Evolutionary conservation across 1,284 basidiomycete genomes (phyloP), one percentile per base, ranked within the genome.

Genomic region (Omphalotus olearius): DNA sequence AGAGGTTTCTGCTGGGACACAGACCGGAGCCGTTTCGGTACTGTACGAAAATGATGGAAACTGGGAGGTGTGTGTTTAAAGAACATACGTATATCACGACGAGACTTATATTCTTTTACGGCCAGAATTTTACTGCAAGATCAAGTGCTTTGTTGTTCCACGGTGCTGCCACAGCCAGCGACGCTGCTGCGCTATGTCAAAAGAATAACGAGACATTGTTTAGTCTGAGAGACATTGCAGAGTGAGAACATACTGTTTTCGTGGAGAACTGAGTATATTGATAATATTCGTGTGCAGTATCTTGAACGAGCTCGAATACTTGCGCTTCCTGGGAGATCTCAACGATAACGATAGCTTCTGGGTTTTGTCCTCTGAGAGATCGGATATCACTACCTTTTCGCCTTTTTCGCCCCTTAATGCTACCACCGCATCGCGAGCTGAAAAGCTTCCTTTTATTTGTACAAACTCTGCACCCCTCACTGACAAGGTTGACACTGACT

Each of bases 381-480:
- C 20, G 13, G 16, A 43, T 4, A 30, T 25, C 10, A 44, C 40
- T 9, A 35, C 16, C n/a, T 6, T 46, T 1, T 16, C 37, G 10
- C 41, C 43, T 7, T 49, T 51, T 26, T 36, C 42, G 10, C 35
- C 50, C 13, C 13, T 17, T 28, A 40, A 18, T 20, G 5, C 16
- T 13, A 2, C 1, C 26, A 20, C 37, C 18, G 7, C 5, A 9
- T 37, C 42, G 16, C 30, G 7, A 9, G 30, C 13, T 13, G 23
- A 30, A 18, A 53, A 49, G 45, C 40, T 52, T n/a, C 57, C 55
- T 6, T 59, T 60, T 33, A 36, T 60, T 5, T 60, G 59, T 47
- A 59, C 59, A 4, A 60, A 60, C 47, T 59, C 57, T 6, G 59
- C 57, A 9, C 59, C 56, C 2, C 57, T 55, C 45, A 59, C 57